Conservation (phyloP, 2,329 filamentous ascomycete genomes). For the Bipolaris cookei region DNA sequence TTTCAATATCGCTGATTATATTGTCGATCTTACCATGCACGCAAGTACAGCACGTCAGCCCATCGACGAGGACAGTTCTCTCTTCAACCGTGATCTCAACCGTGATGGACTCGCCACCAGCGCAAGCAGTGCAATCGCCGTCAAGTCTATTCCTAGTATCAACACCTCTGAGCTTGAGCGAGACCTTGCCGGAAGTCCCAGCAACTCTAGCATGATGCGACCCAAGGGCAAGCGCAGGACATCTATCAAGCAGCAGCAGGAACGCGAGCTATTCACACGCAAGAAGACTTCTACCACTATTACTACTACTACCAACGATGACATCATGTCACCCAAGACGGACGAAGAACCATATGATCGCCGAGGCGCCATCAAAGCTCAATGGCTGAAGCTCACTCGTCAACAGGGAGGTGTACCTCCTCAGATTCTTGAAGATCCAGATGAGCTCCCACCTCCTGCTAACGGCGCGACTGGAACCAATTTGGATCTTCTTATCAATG, state of each 20-base stretch:
- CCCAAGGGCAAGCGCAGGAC: slow-evolving; percentile 75
- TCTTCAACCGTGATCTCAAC: slow-evolving; percentile 68
- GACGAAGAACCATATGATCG: slow-evolving; percentile 64
- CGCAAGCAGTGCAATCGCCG: slow-evolving; percentile 83
- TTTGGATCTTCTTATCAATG: slow-evolving; percentile 78
- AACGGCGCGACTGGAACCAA: slow-evolving; percentile 68
- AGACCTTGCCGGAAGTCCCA: slow-evolving; percentile 61
- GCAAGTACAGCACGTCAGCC: slow-evolving; percentile 67
- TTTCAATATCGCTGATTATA: slow-evolving; percentile 98
- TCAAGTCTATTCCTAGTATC: slow-evolving; percentile 88
- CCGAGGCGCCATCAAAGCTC: slow-evolving; percentile 58
- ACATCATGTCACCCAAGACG: slow-evolving; percentile 64
- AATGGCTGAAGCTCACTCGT: slow-evolving; percentile 66
- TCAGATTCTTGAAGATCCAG: slow-evolving; percentile 72
- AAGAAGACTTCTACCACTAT: slow-evolving; percentile 65
- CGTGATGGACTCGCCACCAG: slow-evolving; percentile 71
- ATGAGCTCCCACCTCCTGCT: slow-evolving; percentile 65
- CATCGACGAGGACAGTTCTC: slow-evolving; percentile 62
- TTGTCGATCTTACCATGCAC: slow-evolving; percentile 98
- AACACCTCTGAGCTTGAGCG: slow-evolving; percentile 77
- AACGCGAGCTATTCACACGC: slow-evolving; percentile 86
- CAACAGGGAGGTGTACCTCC: slow-evolving; percentile 61
- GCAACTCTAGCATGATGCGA: slow-evolving; percentile 64
- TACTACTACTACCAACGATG: slow-evolving; percentile 57
- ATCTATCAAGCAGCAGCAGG: slow-evolving; percentile 84